Conservation (phyloP, 192 early-diverging fungal species). For the Mortierella alpina region DNA sequence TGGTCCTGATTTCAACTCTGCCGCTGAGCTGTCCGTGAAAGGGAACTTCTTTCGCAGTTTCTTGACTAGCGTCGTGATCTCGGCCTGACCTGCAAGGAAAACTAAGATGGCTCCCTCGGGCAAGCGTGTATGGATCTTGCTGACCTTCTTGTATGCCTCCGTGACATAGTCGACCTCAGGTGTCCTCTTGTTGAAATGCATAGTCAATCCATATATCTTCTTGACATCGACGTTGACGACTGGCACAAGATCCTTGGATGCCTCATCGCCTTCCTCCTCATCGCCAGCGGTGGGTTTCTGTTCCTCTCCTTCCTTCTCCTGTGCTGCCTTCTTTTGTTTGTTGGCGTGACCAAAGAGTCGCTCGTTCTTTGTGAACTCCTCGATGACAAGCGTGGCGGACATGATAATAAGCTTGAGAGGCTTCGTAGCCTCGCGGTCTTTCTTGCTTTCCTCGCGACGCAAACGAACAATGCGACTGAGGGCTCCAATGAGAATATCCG, state of each 20-base stretch:
- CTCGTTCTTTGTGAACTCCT: constrained; percentile 92
- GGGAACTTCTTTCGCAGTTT: constrained; percentile 83
- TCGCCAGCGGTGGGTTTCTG: neutral
- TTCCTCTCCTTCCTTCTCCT: constrained; percentile 6
- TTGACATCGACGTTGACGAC: constrained; percentile 52
- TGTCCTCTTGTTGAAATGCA: constrained; percentile 95
- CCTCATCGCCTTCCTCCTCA: constrained; percentile 14
- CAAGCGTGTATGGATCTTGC: constrained; percentile 93
- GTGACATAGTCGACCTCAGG: constrained; percentile 86
- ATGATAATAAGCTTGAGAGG: constrained; percentile 97
- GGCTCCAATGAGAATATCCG: constrained; percentile 98
- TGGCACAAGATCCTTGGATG: constrained; percentile 44
- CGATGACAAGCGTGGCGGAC: constrained; percentile 97
- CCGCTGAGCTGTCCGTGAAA: constrained; percentile 17
- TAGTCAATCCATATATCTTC: constrained; percentile 65
- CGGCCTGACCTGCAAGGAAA: constrained; percentile 95
- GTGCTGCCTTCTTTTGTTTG: constrained; percentile 13
- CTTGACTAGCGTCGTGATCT: constrained; percentile 84
- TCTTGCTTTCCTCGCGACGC: constrained; percentile 71
- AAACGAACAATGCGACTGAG: constrained; percentile 89
- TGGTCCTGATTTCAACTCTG: constrained; percentile 12
- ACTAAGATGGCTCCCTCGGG: constrained; percentile 94
- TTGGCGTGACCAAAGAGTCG: constrained; percentile 59
- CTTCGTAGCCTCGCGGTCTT: constrained; percentile 57
- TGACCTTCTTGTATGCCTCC: constrained; percentile 91